Evolutionary conservation across 805 yeast genomes (phyloP), one percentile per base, ranked within the genome.

Genomic region (Wickerhamomyces alni): DNA sequence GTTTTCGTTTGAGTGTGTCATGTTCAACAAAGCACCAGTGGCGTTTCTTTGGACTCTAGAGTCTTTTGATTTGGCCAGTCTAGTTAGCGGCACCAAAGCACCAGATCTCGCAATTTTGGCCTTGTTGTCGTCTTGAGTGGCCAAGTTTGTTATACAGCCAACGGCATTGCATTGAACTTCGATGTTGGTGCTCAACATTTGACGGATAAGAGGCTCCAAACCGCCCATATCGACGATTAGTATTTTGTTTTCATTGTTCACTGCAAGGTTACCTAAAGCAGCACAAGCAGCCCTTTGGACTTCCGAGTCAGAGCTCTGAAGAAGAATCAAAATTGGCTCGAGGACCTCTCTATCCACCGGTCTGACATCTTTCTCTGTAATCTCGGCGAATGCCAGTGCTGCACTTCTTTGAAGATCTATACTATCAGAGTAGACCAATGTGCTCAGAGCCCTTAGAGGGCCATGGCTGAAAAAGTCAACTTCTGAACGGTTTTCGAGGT

Each of bases 101-200:
- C 99, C 99, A 17, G 94, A 82, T 36, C 88, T 82, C 17, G 99
- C 99, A 54, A 93, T 93, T 61, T 87, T 88, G 38, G 93, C 81
- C 63, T 93, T 93, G 66, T 93, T 93, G 55, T 87, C 96, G 63
- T 93, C 99, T 65, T 87, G 96, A 7, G 99, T 93, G 8, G 99
- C 99, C 62, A 93, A 75, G 59, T 93, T 93, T 28, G 99, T 93
- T 57, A 93, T 89, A 62, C 99, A 93, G 15, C 99, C 99, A 41
- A 93, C 99, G 3, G 99, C 99, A 59, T 93, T 93, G 64, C 99
- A 93, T 66, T 93, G 99, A 30, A 93, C 98, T 63, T 93, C 99
- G 42, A 93, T 95, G 57, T 93, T 93, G 40, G 93, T 77, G 31
- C 95, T 83, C 83, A 87, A 83, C 99, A 93, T 93, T 66, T 93